phyloP scores from a whole-genome alignment of 306 rosid species.

The Neltuma alba region DNA sequence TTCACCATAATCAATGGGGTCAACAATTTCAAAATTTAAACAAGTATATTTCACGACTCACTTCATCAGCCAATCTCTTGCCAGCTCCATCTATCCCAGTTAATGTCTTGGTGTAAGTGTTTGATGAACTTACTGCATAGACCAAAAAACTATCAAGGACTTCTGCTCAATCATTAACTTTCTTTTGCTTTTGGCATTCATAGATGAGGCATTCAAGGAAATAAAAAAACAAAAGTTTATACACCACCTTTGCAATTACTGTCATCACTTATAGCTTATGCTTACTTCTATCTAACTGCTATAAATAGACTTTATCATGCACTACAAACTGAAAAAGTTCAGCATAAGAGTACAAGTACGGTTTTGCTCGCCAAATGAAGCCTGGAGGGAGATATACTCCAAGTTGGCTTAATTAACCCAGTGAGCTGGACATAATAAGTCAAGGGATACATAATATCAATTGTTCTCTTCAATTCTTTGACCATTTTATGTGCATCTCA shows the following conservation, averaged over 20 bases:
- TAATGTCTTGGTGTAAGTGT: constrained; percentile 82
- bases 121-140: constrained; percentile 87
- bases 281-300: constrained; percentile 20
- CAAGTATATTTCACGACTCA: constrained; percentile 48
- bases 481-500: constrained; percentile 20
- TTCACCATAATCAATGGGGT: constrained; percentile 10
- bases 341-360: constrained; percentile 18
- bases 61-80: constrained; percentile 90
- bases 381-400: constrained; percentile 17
- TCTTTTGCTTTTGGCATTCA: neutral
- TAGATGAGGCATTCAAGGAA: constrained; percentile 30
- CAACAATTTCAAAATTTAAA: constrained; percentile 21
- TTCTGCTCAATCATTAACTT: constrained; percentile 20
- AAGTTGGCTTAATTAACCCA: constrained; percentile 26
- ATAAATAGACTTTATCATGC: constrained; percentile 24
- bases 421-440: constrained; percentile 1
- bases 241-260: constrained; percentile 10
- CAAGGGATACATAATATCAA: neutral
- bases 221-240: constrained; percentile 30
- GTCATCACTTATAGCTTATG: constrained; percentile 26
- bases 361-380: constrained; percentile 31
- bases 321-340: constrained; percentile 14
- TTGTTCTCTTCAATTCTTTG: neutral
- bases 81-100: constrained; percentile 97
- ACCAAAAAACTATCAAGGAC: constrained; percentile 36